Conservation (phyloP, 140 eudicot genomes). For the Bidens hawaiensis region DNA sequence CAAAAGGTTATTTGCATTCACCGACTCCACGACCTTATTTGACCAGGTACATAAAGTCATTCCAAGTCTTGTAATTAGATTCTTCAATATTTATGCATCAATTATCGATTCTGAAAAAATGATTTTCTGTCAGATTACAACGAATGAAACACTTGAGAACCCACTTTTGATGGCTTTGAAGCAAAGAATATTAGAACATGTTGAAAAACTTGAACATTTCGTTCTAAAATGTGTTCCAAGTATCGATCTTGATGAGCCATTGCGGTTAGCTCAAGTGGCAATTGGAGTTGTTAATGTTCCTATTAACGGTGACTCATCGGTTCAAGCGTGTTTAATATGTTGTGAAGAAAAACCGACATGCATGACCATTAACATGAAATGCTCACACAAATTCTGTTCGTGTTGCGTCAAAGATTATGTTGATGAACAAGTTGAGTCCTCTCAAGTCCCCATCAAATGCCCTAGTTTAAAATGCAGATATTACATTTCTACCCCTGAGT, state of each 20-base stretch:
- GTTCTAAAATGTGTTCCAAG: conserved; percentile 47
- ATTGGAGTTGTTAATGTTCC: conserved; percentile 59
- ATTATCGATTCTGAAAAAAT: not conserved
- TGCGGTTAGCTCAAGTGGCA: conserved; percentile 75
- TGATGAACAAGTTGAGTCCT: conserved; percentile 49
- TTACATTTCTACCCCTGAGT: conserved; percentile 59
- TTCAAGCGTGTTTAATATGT: conserved; percentile 60
- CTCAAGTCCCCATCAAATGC: conserved; percentile 70
- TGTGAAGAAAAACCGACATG: conserved; percentile 59
- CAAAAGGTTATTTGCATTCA: conserved; percentile 60
- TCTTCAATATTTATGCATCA: not conserved
- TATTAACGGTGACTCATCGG: conserved; percentile 27
- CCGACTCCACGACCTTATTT: conserved; percentile 52
- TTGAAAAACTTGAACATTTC: conserved; percentile 44
- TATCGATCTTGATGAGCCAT: conserved; percentile 46
- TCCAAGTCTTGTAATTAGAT: not conserved
- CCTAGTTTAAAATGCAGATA: conserved; percentile 64
- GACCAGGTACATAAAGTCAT: conserved; percentile 52
- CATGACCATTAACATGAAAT: conserved; percentile 63
- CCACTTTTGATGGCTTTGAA: conserved; percentile 69
- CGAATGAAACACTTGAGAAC: conserved; percentile 38
- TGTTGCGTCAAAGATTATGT: conserved; percentile 72
- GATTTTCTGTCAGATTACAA: conserved; percentile 44
- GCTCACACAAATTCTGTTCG: conserved; percentile 91
- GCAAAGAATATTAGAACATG: conserved; percentile 62